These are phyloP conservation scores for Saksenaea oblongispora DNA, from an alignment of 371 early-diverging fungal genomes.

Conservation along the genomic window DNA sequence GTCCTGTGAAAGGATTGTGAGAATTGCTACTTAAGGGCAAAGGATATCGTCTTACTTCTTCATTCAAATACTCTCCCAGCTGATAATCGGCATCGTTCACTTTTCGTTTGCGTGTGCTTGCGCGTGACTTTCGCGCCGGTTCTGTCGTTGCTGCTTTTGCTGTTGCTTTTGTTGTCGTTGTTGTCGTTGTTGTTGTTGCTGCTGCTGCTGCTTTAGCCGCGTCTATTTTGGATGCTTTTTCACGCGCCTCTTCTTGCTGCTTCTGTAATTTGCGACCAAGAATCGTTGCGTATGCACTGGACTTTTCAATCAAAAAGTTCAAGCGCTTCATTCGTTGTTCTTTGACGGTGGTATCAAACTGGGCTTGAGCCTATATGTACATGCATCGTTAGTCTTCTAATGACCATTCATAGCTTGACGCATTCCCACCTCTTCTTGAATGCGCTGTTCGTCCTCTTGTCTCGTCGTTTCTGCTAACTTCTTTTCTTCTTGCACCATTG, in stretches of 20 bases:
- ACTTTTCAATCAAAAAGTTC: conserved; percentile 80
- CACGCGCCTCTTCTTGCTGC: conserved; percentile 72
- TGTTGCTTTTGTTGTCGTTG: neutral
- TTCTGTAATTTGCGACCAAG: conserved; percentile 75
- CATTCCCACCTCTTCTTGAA: conserved; percentile 48
- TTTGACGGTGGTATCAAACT: conserved; percentile 60
- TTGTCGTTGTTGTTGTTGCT: conserved; percentile 16
- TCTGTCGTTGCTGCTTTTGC: conserved; percentile 11
- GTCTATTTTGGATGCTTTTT: conserved; percentile 46
- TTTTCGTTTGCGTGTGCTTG: conserved; percentile 35
- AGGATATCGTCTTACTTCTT: conserved; percentile 35
- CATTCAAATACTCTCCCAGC: conserved; percentile 60
- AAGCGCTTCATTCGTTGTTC: conserved; percentile 76
- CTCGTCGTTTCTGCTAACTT: conserved; percentile 44
- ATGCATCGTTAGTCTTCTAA: neutral
- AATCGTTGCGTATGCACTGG: conserved; percentile 82
- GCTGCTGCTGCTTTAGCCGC: conserved; percentile 21
- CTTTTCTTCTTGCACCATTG: conserved; percentile 56
- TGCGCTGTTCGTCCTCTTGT: conserved; percentile 46
- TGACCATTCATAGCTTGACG: neutral
- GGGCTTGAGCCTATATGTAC: conserved; percentile 51
- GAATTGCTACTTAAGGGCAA: neutral
- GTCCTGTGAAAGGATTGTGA: conserved; percentile 23
- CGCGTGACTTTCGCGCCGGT: neutral
- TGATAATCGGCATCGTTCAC: conserved; percentile 54